Percentiles rank a stretch among this genome's conserved stretches.
These are phyloP conservation scores for Massariosphaeria phaeospora DNA, from an alignment of 495 filamentous ascomycete species.

Conservation along the genomic window DNA sequence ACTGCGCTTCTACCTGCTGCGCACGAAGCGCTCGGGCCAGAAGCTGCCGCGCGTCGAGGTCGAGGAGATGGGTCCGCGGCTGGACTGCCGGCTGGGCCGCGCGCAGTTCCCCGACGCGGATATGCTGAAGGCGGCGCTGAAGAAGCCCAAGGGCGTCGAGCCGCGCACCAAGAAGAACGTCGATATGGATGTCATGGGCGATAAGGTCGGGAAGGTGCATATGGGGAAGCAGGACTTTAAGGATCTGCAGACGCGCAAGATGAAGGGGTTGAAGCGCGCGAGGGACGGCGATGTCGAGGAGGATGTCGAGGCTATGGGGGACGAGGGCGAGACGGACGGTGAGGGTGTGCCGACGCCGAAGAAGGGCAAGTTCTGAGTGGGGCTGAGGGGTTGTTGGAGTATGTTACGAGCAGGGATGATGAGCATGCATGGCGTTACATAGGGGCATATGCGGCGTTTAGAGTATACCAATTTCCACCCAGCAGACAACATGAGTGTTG, in stretches of 20 bases:
- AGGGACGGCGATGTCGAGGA: constrained; percentile 41
- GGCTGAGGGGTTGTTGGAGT: neutral
- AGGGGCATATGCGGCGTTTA: constrained; percentile 9
- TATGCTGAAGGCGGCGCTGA: constrained; percentile 84
- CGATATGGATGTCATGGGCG: constrained; percentile 80
- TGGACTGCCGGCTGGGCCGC: constrained; percentile 86
- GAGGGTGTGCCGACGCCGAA: constrained; percentile 19
- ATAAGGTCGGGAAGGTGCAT: constrained; percentile 93
- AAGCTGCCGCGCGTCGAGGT: constrained; percentile 85
- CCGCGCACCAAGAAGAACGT: constrained; percentile 90
- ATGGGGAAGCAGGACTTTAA: constrained; percentile 83
- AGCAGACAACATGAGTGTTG: too few relatives aligned
- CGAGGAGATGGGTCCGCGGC: constrained; percentile 90
- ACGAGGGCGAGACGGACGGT: neutral
- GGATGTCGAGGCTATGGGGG: constrained; percentile 1
- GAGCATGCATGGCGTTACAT: constrained; percentile 17
- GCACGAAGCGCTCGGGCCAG: constrained; percentile 79
- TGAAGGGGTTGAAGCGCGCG: constrained; percentile 93
- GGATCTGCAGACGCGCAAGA: constrained; percentile 91
- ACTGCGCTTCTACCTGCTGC: constrained; percentile 76
- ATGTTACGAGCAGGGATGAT: too few relatives aligned
- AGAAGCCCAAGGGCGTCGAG: constrained; percentile 67
- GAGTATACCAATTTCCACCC: too few relatives aligned
- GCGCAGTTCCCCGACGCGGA: constrained; percentile 68
- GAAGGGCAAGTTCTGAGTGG: constrained; percentile 1